Percentiles rank a stretch among this genome's conserved stretches.
phyloP scores from a whole-genome alignment of 2,329 filamentous ascomycete species.

The Monosporascus sp. region DNA sequence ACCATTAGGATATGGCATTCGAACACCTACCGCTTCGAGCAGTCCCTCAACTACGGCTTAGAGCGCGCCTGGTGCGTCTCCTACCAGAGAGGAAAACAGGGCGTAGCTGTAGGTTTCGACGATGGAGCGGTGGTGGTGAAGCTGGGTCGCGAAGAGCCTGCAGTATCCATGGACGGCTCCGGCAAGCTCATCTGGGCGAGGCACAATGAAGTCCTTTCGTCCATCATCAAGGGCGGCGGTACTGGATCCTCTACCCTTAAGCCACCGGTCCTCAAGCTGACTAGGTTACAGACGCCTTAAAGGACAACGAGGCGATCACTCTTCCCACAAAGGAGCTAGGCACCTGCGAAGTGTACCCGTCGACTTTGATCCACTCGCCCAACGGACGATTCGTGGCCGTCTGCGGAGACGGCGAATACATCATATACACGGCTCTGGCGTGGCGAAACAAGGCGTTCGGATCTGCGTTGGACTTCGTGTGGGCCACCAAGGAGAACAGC shows the following conservation, averaged over 20 bases:
- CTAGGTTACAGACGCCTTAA: conserved; percentile 61
- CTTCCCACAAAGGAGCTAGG: conserved; percentile 92
- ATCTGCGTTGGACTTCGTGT: conserved; percentile 90
- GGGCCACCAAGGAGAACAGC: conserved; percentile 95
- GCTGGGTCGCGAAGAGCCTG: conserved; percentile 93
- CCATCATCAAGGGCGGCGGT: conserved; percentile 87
- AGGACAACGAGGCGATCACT: conserved; percentile 82
- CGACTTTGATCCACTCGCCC: conserved; percentile 90
- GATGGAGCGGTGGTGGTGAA: conserved; percentile 97
- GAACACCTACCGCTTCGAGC: conserved; percentile 93
- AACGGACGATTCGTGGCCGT: conserved; percentile 79
- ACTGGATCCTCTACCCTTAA: conserved; percentile 20
- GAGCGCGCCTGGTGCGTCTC: conserved; percentile 97
- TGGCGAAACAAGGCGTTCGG: conserved; percentile 98
- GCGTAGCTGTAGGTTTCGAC: conserved; percentile 92
- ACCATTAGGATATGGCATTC: conserved; percentile 98
- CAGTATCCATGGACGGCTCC: conserved; percentile 93
- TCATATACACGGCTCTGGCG: conserved; percentile 94
- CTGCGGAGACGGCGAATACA: conserved; percentile 96
- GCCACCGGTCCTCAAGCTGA: conserved; percentile 21
- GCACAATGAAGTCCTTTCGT: conserved; percentile 90
- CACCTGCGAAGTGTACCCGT: conserved; percentile 93
- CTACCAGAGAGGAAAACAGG: conserved; percentile 91
- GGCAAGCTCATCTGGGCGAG: conserved; percentile 96
- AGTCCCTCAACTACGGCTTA: conserved; percentile 90